Base-by-base conservation (phyloP, 176 grass and related monocot genomes). In the Saccharum spontaneum region DNA sequence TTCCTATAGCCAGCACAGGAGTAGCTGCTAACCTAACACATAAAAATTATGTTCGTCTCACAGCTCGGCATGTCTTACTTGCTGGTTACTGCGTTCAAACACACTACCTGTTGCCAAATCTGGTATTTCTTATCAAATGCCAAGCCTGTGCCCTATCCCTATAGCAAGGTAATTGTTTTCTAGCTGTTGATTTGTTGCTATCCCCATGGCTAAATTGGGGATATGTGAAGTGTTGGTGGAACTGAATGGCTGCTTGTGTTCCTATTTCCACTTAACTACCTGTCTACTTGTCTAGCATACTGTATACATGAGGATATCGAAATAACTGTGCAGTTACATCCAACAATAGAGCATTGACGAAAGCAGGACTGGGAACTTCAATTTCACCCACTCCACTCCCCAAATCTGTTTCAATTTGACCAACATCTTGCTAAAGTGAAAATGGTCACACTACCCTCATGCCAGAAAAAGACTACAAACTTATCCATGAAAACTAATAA, bases 331-430 rank as follows among this genome's bases (percentile, higher is more conserved):
- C 28, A 69, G 63, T 78, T 9, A 77, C 18, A 7, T 9, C 20
- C 22, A 62, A 62, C n/a, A 41, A 55, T 30, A 69, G 28, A 24
- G 44, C 15, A 48, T 7, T 8, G 26, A 48, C 12, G 38, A 18
- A 49, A 34, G 17, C 64, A 70, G 45, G 46, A 38, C 33, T 70
- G 62, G 11, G 11, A 67, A 8, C 17, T 71, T 34, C n/a, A 24
- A 55, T 49, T 83, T 83, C 39, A 63, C 68, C 26, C 50, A 50
- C 0, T 50, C 31, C 28, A 79, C 20, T 26, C 49, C n/a, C 49
- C n/a, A 76, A 55, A 31, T 81, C 18, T 61, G 34, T 74, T 82
- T 60, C 28, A 13, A 69, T 46, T 79, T 69, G 5, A 41, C 66
- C 52, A 59, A 64, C 8, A 11, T 68, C 16, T 39, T 69, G 15